phyloP scores from a whole-genome alignment of 306 rosid genomes.

The Cicer arietinum region DNA sequence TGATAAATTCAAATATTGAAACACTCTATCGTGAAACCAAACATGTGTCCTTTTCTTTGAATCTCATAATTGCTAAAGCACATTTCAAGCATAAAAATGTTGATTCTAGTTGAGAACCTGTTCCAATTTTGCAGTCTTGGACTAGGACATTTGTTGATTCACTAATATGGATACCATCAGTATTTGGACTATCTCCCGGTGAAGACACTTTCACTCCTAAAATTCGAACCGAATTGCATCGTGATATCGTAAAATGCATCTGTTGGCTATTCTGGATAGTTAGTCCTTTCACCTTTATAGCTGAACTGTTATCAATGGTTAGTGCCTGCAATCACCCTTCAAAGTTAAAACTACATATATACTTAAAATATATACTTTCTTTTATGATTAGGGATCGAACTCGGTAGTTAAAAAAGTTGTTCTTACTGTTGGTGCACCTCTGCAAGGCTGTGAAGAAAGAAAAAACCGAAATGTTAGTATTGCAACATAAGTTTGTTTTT shows the following conservation, averaged over 20 bases:
- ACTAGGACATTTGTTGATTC: conserved; percentile 84
- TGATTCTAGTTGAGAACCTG: conserved; percentile 66
- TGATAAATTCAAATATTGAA: no score
- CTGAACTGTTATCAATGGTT: conserved; percentile 80
- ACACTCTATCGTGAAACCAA: no score
- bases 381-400: no score
- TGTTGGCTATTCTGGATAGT: conserved; percentile 93
- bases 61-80: no score
- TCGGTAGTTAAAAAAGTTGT: conserved; percentile 35
- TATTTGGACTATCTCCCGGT: conserved; percentile 93
- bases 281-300: conserved; percentile 72
- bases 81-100: neutral
- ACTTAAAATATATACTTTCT: neutral
- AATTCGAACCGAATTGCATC: conserved; percentile 69
- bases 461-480: conserved; percentile 15
- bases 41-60: no score
- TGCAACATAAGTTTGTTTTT: conserved; percentile 25
- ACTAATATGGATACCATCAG: conserved; percentile 93
- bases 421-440: conserved; percentile 92
- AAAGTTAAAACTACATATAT: conserved; percentile 36
- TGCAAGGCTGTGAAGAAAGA: conserved; percentile 79
- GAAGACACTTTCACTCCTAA: conserved; percentile 69
- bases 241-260: conserved; percentile 79
- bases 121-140: conserved; percentile 83
- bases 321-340: conserved; percentile 72